Conservation (phyloP, 352 stramenopile species). For the Pythium coloratum region DNA sequence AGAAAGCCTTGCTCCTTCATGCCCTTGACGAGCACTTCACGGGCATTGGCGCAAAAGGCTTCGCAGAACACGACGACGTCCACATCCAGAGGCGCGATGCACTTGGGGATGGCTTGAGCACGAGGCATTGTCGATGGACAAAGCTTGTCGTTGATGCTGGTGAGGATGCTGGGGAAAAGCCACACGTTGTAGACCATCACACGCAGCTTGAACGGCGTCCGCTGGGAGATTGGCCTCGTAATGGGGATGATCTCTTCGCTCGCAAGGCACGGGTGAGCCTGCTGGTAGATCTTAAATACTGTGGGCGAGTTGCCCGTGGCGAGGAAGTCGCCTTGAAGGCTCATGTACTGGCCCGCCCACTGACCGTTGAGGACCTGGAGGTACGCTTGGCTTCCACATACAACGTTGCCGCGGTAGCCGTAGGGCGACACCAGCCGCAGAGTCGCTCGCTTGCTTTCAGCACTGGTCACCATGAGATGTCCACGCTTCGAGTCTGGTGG, state of each 20-base stretch:
- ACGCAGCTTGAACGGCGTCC: constrained; percentile 42
- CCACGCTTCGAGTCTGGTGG: constrained; percentile 57
- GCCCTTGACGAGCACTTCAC: constrained; percentile 47
- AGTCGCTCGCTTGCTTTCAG: constrained; percentile 32
- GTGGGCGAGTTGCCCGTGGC: constrained; percentile 47
- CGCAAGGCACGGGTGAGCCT: constrained; percentile 31
- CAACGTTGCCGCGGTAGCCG: constrained; percentile 38
- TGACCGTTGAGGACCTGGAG: constrained; percentile 52
- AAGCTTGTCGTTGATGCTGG: constrained; percentile 63
- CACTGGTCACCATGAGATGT: constrained; percentile 46
- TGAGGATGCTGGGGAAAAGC: constrained; percentile 61
- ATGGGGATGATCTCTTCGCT: constrained; percentile 29
- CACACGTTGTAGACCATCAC: constrained; percentile 79
- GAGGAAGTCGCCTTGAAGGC: constrained; percentile 51
- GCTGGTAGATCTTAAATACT: constrained; percentile 40
- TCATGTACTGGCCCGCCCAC: constrained; percentile 51
- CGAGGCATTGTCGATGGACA: constrained; percentile 48
- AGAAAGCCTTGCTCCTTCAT: constrained; percentile 71
- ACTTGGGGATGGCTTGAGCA: constrained; percentile 54
- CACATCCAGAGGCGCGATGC: constrained; percentile 35
- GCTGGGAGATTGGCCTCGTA: constrained; percentile 1
- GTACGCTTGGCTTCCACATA: constrained; percentile 54
- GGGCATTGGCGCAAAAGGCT: constrained; percentile 50
- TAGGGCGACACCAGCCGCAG: constrained; percentile 62
- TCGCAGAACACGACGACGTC: constrained; percentile 79